Base-by-base conservation (phyloP, 1,284 basidiomycete genomes). In the Trichosporon sp. region DNA sequence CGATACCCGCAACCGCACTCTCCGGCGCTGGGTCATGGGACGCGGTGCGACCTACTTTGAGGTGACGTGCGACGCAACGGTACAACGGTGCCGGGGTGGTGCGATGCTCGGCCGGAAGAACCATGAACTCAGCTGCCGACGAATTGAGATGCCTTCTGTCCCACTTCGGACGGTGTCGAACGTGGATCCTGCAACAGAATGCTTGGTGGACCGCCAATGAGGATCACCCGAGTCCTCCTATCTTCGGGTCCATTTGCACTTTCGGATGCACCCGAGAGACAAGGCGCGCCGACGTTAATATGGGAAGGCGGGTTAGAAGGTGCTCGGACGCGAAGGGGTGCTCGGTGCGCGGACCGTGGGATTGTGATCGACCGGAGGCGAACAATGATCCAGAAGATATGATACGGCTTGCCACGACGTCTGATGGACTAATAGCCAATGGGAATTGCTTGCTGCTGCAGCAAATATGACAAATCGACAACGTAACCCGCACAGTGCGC, bases 241-340 rank as follows among this genome's bases (percentile, higher is more conserved):
- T 26, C 51, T 26, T 21, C 21, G 51, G 51, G 48, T 11, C 19
- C 51, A 10, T 7, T 26, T 19, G 8, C 21, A 26, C 21, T 54
- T 26, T 54, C 51, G 51, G 51, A 26, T 54, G 51, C 51, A n/a
- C 21, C 51, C 19, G 51, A 54, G 51, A 54, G 21, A 54, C 19
- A 26, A 21, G 16, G 51, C 19, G 51, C 21, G 51, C 7, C 21
- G 3, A 54, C 1, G 51, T 26, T 26, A 54, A 21, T 26, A 21
- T 26, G 51, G 51, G 19, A 16, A 10, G 51, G 7, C n/a, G 3
- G 19, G 8, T 6, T 12, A 21, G 19, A 21, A 19, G 51, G 51
- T 2, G 51, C 51, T 54, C 51, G 51, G 51, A 54, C 10, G 51
- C 51, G 51, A 54, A 54, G n/a, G 26, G 19, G 4, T 4, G 43